These are phyloP conservation scores for Irpex rosettiformis DNA, from an alignment of 1,284 basidiomycete genomes.

Conservation along the genomic window DNA sequence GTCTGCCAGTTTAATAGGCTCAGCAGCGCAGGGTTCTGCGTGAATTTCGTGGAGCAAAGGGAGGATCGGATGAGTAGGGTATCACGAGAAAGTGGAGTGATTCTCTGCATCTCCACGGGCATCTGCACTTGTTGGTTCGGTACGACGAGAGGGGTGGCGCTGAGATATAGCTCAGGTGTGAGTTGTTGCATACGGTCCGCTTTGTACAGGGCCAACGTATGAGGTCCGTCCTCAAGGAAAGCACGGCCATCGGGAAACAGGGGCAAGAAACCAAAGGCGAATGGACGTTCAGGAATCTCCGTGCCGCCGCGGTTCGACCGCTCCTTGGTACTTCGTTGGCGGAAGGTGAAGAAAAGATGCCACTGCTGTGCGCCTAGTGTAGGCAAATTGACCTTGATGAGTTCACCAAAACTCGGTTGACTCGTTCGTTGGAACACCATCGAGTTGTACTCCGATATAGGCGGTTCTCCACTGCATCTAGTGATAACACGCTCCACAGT, in stretches of 20 bases:
- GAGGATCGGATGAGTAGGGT: slow-evolving; percentile 83
- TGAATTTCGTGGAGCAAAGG: slow-evolving; percentile 90
- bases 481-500: slow-evolving; percentile 74
- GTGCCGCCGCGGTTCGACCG: slow-evolving; percentile 37
- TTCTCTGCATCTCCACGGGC: slow-evolving; percentile 60
- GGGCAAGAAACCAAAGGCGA: slow-evolving; percentile 92
- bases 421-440: slow-evolving; percentile 86
- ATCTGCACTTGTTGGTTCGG: slow-evolving; percentile 54
- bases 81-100: slow-evolving; percentile 73
- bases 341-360: slow-evolving; percentile 94
- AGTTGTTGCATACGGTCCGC: slow-evolving; percentile 68
- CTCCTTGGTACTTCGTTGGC: slow-evolving; percentile 66
- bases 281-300: slow-evolving; percentile 66
- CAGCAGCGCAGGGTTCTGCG: slow-evolving; percentile 87
- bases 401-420: slow-evolving; percentile 89
- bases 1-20: slow-evolving; percentile 85
- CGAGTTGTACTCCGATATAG: slow-evolving; percentile 80
- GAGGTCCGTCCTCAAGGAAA: slow-evolving; percentile 90
- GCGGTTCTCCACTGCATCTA: slow-evolving; percentile 83
- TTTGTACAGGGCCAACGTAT: slow-evolving; percentile 80
- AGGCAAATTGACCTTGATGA: slow-evolving; percentile 83
- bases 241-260: slow-evolving; percentile 77
- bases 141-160: slow-evolving; percentile 56
- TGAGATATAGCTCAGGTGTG: slow-evolving; percentile 67
- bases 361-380: slow-evolving; percentile 68